Percentiles rank a stretch among this genome's conserved stretches.
Conservation (phyloP, 2,329 filamentous ascomycete species). For the Monosporascus ibericus region DNA sequence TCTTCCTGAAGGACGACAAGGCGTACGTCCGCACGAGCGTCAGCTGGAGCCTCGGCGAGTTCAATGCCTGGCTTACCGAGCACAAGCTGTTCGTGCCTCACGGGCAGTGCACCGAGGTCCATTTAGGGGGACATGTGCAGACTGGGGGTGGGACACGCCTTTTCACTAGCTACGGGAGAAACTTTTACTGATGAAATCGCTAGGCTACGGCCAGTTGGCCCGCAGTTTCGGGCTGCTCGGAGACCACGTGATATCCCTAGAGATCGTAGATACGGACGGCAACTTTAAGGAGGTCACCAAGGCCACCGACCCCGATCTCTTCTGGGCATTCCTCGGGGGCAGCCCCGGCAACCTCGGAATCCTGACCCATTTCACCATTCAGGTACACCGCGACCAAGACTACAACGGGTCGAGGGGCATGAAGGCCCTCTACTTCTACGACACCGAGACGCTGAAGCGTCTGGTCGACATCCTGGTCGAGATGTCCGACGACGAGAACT, state of each 20-base stretch:
- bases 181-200: background rate
- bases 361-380: constrained; percentile 46
- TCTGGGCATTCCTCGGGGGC: constrained; percentile 52
- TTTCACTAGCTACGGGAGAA: background rate
- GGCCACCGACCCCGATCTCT: constrained; percentile 47
- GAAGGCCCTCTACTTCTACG: constrained; percentile 36
- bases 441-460: constrained; percentile 28
- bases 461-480: constrained; percentile 34
- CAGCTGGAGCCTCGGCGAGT: constrained; percentile 34
- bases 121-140: constrained; percentile 40
- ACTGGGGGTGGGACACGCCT: constrained; percentile 31
- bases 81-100: constrained; percentile 38
- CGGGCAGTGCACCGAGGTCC: constrained; percentile 39
- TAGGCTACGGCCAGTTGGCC: constrained; percentile 36
- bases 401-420: constrained; percentile 35
- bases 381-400: constrained; percentile 32
- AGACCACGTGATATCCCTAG: constrained; percentile 44
- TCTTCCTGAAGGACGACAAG: constrained; percentile 28
- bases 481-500: constrained; percentile 36
- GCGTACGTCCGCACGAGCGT: constrained; percentile 33
- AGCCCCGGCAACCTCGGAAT: constrained; percentile 54
- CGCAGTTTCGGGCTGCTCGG: constrained; percentile 47
- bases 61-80: constrained; percentile 34
- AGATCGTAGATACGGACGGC: constrained; percentile 42
- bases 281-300: constrained; percentile 38